A percentile compares a stretch with the other conserved stretches of the same genome.
Conservation (phyloP, 2,329 filamentous ascomycete genomes). For the Neofusicoccum sp. region DNA sequence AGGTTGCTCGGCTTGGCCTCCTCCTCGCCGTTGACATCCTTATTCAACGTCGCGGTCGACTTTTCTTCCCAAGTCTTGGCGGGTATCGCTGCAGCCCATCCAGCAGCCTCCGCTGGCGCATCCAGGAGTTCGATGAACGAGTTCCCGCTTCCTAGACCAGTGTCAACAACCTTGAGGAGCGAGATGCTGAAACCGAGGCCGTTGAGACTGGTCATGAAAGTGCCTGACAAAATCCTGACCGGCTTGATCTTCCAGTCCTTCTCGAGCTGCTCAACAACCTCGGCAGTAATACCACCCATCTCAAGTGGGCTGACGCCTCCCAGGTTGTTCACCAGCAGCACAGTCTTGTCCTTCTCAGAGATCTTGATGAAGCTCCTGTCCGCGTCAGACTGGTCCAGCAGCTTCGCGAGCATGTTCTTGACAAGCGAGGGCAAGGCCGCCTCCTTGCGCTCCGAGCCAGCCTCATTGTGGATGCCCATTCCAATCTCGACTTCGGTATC, state of each 20-base stretch:
- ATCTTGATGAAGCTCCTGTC: conserved; percentile 72
- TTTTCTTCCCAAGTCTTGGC: conserved; percentile 61
- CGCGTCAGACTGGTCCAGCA: conserved; percentile 63
- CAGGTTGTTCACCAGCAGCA: conserved; percentile 75
- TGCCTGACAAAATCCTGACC: conserved; percentile 63
- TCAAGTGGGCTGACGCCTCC: conserved; percentile 74
- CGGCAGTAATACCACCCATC: conserved; percentile 70
- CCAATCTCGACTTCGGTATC: conserved; percentile 66
- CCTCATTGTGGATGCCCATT: conserved; percentile 68
- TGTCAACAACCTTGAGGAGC: conserved; percentile 64
- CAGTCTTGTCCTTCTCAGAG: conserved; percentile 62
- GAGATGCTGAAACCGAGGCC: conserved; percentile 72
- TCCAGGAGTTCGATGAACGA: conserved; percentile 70
- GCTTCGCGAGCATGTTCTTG: conserved; percentile 61
- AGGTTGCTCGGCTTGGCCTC: conserved; percentile 58
- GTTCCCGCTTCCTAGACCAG: conserved; percentile 58
- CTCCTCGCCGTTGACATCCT: conserved; percentile 44
- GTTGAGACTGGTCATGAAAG: conserved; percentile 73
- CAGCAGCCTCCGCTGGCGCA: conserved; percentile 66
- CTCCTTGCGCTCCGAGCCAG: conserved; percentile 44
- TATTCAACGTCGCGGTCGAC: conserved; percentile 45
- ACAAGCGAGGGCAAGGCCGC: conserved; percentile 48
- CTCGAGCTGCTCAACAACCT: conserved; percentile 64
- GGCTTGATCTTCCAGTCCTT: conserved; percentile 62
- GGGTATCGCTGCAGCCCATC: conserved; percentile 65